Base-by-base conservation (phyloP, 257 asterid genomes). In the Solanum corneliomulleri region DNA sequence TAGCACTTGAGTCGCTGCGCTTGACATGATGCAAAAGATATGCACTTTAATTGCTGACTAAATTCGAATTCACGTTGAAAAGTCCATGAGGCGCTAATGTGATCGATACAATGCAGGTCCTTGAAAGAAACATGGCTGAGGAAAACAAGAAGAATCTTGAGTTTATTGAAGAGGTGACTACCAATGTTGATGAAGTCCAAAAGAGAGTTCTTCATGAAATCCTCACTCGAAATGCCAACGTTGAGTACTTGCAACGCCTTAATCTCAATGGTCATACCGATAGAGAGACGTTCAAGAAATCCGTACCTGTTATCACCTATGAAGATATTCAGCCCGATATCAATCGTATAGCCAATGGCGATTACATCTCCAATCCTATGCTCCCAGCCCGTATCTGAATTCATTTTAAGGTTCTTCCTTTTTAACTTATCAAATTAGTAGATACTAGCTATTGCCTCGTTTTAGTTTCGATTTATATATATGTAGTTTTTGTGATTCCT, bases 121-220 rank as follows among this genome's bases (percentile, higher is more conserved):
- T 68, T 68, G 14, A 69, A 69, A 7, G 76, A 69, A 69, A 1
- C 41, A 29, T 69, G 21, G 10, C 10, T 1, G 91, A 90, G 90
- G 85, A 62, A 47, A 90, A 89, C 86, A 87, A 83, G 81, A 69
- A 80, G 68, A 52, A 76, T 25, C 84, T 90, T 76, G 87, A 4
- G 39, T 37, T 37, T 37, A 37, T 37, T 37, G 92, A 90, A 84
- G 88, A 90, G 3, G 93, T 86, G 23, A 89, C 91, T 1, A 33
- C 25, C 25, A 91, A 91, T 16, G 66, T 86, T 80, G 90, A 88
- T 82, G 89, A 88, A 41, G 91, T 88, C 9, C 91, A 91, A 82
- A 88, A 80, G 42, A 84, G 85, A 21, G 91, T 91, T 75, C 93
- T 91, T 44, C 78, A 87, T 82, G 90, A 91, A 86, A 91, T 91